phyloP scores from a whole-genome alignment of 2,329 filamentous ascomycete genomes.

The Fusarium sp. region DNA sequence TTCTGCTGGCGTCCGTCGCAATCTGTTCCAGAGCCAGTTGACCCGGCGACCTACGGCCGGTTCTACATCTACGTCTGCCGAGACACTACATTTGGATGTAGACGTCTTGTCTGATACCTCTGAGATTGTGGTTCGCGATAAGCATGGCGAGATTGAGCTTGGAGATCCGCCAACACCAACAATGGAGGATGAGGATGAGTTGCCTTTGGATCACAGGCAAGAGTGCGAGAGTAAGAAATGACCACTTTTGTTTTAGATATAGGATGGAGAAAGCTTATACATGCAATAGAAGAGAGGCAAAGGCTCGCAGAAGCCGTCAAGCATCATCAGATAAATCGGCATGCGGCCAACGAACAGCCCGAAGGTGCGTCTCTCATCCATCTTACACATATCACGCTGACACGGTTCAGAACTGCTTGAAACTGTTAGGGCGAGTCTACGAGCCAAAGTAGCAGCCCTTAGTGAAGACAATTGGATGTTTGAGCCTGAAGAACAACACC shows the following conservation, averaged over 20 bases:
- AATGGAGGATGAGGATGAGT: conserved; percentile 66
- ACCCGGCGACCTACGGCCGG: conserved; percentile 66
- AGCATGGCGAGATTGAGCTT: conserved; percentile 72
- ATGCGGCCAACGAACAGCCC: conserved; percentile 68
- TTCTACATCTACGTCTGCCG: conserved; percentile 54
- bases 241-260: neutral
- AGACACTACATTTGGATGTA: conserved; percentile 62
- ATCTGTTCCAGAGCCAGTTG: conserved; percentile 70
- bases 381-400: conserved; percentile 21
- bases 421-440: conserved; percentile 75
- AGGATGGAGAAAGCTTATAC: conserved; percentile 6
- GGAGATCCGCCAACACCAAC: conserved; percentile 65
- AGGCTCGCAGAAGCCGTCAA: conserved; percentile 70
- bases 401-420: conserved; percentile 71
- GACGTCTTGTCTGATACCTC: conserved; percentile 58
- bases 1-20: conserved; percentile 50
- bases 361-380: conserved; percentile 63
- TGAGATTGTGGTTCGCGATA: conserved; percentile 72
- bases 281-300: conserved; percentile 66
- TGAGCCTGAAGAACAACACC: conserved; percentile 71
- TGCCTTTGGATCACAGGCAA: conserved; percentile 66
- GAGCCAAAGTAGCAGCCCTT: conserved; percentile 77
- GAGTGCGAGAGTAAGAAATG: conserved; percentile 64
- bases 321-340: conserved; percentile 68
- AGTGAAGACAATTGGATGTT: conserved; percentile 94